Evolutionary conservation across 2,329 filamentous ascomycete genomes (phyloP).

Genomic region (Cladophialophora chaetospira): DNA sequence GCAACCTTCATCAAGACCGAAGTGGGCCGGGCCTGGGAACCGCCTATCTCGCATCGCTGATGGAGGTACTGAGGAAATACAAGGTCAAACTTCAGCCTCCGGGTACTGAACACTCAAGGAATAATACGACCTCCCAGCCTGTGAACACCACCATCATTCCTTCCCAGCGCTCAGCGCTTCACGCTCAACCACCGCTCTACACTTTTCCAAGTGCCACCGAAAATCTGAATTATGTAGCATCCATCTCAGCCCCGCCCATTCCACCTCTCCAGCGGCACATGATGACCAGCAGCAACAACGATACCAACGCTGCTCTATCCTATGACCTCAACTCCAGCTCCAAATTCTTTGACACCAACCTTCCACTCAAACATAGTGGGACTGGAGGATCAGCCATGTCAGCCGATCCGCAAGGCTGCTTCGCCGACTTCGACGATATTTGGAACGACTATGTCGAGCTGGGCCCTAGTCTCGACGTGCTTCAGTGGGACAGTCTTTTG

Average conservation of each 20-base stretch:
- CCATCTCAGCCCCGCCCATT: not conserved
- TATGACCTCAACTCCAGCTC: not conserved
- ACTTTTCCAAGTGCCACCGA: not conserved
- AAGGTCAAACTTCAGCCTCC: conserved; percentile 21
- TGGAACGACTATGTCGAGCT: conserved; percentile 29
- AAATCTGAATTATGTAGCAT: not conserved
- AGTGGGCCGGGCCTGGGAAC: conserved; percentile 37
- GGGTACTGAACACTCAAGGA: not conserved
- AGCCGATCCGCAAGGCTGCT: conserved; percentile 10
- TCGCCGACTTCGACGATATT: conserved; percentile 27
- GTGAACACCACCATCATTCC: not conserved
- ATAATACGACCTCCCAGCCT: not conserved
- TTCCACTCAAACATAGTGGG: not conserved
- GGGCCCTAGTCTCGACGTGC: conserved; percentile 23
- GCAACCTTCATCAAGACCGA: conserved; percentile 41
- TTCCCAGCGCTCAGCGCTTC: not conserved
- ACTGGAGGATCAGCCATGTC: not conserved
- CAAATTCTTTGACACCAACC: not conserved
- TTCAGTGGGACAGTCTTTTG: conserved; percentile 30
- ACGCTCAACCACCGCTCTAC: not conserved
- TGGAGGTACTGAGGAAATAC: conserved; percentile 40
- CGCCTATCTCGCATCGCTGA: conserved; percentile 42
- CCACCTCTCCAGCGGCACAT: not conserved
- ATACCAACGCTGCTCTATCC: not conserved
- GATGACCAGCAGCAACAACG: not conserved